phyloP scores from a whole-genome alignment of 2,329 filamentous ascomycete genomes.

The Dryadomyces quercus-mongolicae region DNA sequence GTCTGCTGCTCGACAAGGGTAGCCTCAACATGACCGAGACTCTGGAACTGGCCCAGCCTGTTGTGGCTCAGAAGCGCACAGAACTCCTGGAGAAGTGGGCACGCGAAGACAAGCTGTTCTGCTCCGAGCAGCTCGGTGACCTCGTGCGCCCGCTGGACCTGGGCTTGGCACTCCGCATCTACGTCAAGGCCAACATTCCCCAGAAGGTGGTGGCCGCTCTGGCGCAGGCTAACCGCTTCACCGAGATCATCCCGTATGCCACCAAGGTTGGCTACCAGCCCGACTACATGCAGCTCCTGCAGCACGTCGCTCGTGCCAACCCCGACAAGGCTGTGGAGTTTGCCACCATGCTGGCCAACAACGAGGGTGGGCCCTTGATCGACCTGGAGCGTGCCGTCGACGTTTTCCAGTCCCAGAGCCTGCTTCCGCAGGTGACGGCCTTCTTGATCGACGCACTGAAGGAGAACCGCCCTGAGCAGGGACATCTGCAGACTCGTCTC shows the following conservation, averaged over 20 bases:
- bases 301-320: constrained; percentile 84
- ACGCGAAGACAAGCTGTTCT: constrained; percentile 88
- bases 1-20: constrained; percentile 92
- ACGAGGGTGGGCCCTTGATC: constrained; percentile 75
- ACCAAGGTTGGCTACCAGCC: constrained; percentile 77
- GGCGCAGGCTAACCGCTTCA: constrained; percentile 91
- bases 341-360: constrained; percentile 80
- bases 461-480: constrained; percentile 89
- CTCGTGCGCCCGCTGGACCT: constrained; percentile 83
- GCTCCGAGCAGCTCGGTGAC: constrained; percentile 93
- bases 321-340: constrained; percentile 93
- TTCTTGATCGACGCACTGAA: constrained; percentile 93
- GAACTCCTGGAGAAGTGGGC: constrained; percentile 97
- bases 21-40: constrained; percentile 87
- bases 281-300: constrained; percentile 86
- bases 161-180: constrained; percentile 76
- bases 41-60: constrained; percentile 82
- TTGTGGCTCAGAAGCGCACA: constrained; percentile 87
- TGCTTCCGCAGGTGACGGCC: constrained; percentile 96
- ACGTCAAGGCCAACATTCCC: constrained; percentile 78
- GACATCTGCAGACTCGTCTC: constrained; percentile 81
- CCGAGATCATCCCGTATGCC: constrained; percentile 89
- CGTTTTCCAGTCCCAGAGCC: constrained; percentile 94
- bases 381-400: constrained; percentile 93
- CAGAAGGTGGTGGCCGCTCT: constrained; percentile 93